These are phyloP conservation scores for Chlorella sp. DNA, from an alignment of 139 green algal species.

Conservation along the genomic window DNA sequence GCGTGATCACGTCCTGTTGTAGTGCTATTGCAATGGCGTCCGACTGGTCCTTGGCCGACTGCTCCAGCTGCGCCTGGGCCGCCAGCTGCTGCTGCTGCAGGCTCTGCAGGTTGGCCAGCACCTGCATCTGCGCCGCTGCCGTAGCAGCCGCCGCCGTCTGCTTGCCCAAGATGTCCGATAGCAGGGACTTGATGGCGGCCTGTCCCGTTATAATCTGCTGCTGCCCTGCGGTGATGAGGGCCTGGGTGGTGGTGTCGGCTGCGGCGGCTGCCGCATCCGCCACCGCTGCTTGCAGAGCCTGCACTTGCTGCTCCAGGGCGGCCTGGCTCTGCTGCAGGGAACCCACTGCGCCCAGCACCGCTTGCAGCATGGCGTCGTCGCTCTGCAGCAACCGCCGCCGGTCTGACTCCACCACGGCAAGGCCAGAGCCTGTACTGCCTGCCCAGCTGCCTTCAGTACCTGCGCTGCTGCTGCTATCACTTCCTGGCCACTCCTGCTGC, in stretches of 20 bases:
- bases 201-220: conserved; percentile 68
- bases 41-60: background rate
- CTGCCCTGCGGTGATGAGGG: conserved; percentile 69
- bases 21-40: conserved; percentile 29
- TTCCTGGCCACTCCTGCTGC: too few relatives aligned
- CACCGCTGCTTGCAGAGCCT: background rate
- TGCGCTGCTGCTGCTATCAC: too few relatives aligned
- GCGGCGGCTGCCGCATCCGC: conserved; percentile 25
- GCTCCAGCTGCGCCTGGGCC: conserved; percentile 46
- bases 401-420: background rate
- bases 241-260: conserved; percentile 63
- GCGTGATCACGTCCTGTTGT: conserved; percentile 64
- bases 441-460: too few relatives aligned
- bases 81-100: conserved; percentile 53
- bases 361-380: background rate
- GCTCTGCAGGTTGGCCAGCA: conserved; percentile 53
- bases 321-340: background rate
- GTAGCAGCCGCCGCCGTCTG: conserved; percentile 59
- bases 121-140: conserved; percentile 44
- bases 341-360: background rate
- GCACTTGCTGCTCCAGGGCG: background rate
- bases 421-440: background rate
- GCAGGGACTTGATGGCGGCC: conserved; percentile 55
- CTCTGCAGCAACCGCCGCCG: too few relatives aligned
- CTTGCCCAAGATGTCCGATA: conserved; percentile 76